These are phyloP conservation scores for Hypoxylon perforatum DNA, from an alignment of 495 filamentous ascomycete species.

Conservation along the genomic window DNA sequence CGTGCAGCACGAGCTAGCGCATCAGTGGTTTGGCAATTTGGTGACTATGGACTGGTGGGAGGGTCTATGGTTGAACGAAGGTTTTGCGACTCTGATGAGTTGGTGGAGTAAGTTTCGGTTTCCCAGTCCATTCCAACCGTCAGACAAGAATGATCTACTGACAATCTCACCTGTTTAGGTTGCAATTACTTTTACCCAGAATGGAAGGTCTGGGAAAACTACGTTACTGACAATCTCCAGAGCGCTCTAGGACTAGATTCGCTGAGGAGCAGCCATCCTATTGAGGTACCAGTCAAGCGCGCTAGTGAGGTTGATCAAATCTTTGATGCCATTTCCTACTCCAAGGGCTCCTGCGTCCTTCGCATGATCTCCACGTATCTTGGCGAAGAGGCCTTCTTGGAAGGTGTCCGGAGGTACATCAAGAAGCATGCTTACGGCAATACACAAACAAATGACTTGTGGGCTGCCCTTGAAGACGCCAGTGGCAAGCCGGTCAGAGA, in stretches of 20 bases:
- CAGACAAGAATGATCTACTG: slow-evolving; percentile 17
- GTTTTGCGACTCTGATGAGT: slow-evolving; percentile 89
- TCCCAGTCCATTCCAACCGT: background rate
- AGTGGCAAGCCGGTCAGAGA: slow-evolving; percentile 89
- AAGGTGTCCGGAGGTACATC: slow-evolving; percentile 90
- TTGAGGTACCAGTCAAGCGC: slow-evolving; percentile 95
- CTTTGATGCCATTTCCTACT: slow-evolving; percentile 98
- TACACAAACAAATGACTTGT: slow-evolving; percentile 87
- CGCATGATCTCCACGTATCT: slow-evolving; percentile 98
- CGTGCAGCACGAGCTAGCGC: slow-evolving; percentile 96
- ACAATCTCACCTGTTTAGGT: slow-evolving; percentile 61
- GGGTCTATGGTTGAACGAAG: slow-evolving; percentile 97
- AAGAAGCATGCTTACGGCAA: slow-evolving; percentile 94
- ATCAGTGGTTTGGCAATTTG: slow-evolving; percentile 99
- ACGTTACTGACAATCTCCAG: slow-evolving; percentile 91
- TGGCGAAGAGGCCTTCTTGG: slow-evolving; percentile 91
- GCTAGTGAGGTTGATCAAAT: slow-evolving; percentile 98
- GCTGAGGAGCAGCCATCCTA: slow-evolving; percentile 92
- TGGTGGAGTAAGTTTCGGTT: slow-evolving; percentile 51
- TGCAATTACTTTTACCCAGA: slow-evolving; percentile 92
- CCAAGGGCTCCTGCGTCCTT: slow-evolving; percentile 94
- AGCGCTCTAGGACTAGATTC: slow-evolving; percentile 89
- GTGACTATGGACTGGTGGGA: slow-evolving; percentile 99
- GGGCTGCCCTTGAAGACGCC: slow-evolving; percentile 87
- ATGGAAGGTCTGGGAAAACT: slow-evolving; percentile 98